Evolutionary conservation across 1,284 basidiomycete genomes (phyloP), one percentile per base, ranked within the genome.

Genomic region (Laetiporus sulphureus): DNA sequence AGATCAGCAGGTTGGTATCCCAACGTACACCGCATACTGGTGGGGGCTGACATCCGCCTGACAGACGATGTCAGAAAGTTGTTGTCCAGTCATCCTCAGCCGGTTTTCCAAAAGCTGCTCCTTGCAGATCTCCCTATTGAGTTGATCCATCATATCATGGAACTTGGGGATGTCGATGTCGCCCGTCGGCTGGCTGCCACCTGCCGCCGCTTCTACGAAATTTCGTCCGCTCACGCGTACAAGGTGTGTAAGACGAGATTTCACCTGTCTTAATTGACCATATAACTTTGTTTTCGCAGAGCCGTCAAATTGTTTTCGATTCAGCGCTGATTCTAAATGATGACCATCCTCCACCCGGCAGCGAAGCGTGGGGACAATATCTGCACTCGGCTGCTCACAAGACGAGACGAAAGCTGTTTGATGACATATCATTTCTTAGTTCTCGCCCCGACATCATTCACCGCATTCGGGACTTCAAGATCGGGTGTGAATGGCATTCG

Each of bases 91-190:
- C 11, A 23, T 7, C 37, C 43, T 3, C 10, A 22, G 1, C 42
- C 47, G 4, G 20, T 22, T 5, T 38, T 51, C 24, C 47, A 51
- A 32, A 22, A 20, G 18, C 21, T 38, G 3, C 36, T 23, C 19
- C 33, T 46, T 7, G n/a, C 20, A 13, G 32, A 48, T 23, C 38
- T 51, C 2, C 49, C 47, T 24, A 35, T 42, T 5, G 47, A 51
- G 23, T 16, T 51, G n/a, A 34, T 46, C 16, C 44, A 46, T 15
- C 13, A 35, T 10, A 42, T 46, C 12, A 38, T 49, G 38, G 34
- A 41, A 2, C n/a, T 38, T 15, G 16, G 32, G 15, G 32, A 32
- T 20, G 23, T 34, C 4, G n/a, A 43, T n/a, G 40, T 32, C 21
- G 41, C 41, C 19, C 40, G 44, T 11, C 21, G 15, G 3, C 44